Evolutionary conservation across 2,329 filamentous ascomycete species (phyloP).

Genomic region (Calonectria pseudoturangicola): DNA sequence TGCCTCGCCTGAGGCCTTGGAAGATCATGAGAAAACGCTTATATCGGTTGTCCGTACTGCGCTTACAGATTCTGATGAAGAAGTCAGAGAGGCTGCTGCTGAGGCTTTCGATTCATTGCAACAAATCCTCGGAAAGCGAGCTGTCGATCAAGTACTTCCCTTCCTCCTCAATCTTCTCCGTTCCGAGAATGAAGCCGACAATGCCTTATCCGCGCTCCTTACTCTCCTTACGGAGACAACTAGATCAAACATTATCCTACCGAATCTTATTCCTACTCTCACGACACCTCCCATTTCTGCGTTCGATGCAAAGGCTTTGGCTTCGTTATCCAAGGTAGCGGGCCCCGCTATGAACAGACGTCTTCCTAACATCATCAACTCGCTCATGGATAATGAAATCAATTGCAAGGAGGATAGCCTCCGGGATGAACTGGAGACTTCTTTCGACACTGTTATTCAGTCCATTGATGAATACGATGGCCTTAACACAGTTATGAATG

Average conservation of each 20-base stretch:
- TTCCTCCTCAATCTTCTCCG: conserved; percentile 93
- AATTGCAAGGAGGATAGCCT: conserved; percentile 84
- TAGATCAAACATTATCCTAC: conserved; percentile 95
- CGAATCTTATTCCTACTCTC: conserved; percentile 95
- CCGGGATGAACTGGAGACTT: conserved; percentile 81
- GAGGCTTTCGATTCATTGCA: conserved; percentile 98
- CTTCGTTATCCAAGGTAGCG: conserved; percentile 94
- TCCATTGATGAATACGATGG: conserved; percentile 98
- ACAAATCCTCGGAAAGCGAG: conserved; percentile 93
- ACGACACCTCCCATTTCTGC: conserved; percentile 91
- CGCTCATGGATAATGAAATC: conserved; percentile 94
- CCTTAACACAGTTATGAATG: conserved; percentile 95
- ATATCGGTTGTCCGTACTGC: conserved; percentile 96
- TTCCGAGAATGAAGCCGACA: conserved; percentile 89
- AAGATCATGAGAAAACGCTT: conserved; percentile 95
- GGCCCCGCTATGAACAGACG: conserved; percentile 92
- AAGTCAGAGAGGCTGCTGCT: conserved; percentile 95
- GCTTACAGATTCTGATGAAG: conserved; percentile 90
- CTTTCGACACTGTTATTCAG: conserved; percentile 92
- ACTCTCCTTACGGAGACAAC: conserved; percentile 96
- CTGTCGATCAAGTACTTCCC: conserved; percentile 95
- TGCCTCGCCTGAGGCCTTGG: conserved; percentile 89
- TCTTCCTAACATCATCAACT: conserved; percentile 92
- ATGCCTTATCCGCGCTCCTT: conserved; percentile 92
- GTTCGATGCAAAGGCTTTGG: conserved; percentile 96